Base-by-base conservation (phyloP, 1,284 basidiomycete species). In the Ceratobasidium sp. region DNA sequence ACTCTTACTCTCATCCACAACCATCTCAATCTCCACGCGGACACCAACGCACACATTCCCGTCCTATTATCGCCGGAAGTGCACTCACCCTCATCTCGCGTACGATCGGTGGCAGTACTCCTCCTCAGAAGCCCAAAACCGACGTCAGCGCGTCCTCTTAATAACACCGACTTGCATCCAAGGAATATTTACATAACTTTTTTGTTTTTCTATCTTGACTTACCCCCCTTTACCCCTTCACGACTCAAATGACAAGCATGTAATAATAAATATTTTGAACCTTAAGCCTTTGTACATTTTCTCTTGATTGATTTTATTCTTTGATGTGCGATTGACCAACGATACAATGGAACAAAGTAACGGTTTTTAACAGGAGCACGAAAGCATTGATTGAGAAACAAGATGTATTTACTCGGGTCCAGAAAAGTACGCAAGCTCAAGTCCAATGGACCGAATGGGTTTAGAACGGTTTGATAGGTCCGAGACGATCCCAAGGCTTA, bases 341-440 rank as follows among this genome's bases (percentile, higher is more conserved):
- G 48, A 52, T 48, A 53, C 46, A 65, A 65, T 65, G 46, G 50
- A 53, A n/a, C 50, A 53, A 53, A 53, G 10, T 10, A 28, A 39
- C n/a, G 26, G 28, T 53, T 53, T 53, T 26, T 30, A 53, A 30
- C 23, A 41, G 36, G 4, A 32, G 41, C 9, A 14, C 18, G 4
- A 18, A 6, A 45, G 18, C 3, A 18, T 45, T 45, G 9, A 10
- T 18, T n/a, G n/a, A n/a, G n/a, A n/a, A n/a, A n/a, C n/a, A 45
- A 21, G 10, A 26, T 34, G 53, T 30, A 32, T 58, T 58, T 58
- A 70, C 32, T 70, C 65, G 18, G 65, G 65, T 10, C 65, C 65
- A 8, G 65, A 70, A 79, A 96, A 97, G 80, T 97, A 98, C 60
- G 95, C 92, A 59, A 98, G 84, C 79, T 97, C 94, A 8, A 98